Evolutionary conservation across 331 rosid genomes (phyloP), one percentile per base, ranked within the genome.

Genomic region (Prunus yedoensis): DNA sequence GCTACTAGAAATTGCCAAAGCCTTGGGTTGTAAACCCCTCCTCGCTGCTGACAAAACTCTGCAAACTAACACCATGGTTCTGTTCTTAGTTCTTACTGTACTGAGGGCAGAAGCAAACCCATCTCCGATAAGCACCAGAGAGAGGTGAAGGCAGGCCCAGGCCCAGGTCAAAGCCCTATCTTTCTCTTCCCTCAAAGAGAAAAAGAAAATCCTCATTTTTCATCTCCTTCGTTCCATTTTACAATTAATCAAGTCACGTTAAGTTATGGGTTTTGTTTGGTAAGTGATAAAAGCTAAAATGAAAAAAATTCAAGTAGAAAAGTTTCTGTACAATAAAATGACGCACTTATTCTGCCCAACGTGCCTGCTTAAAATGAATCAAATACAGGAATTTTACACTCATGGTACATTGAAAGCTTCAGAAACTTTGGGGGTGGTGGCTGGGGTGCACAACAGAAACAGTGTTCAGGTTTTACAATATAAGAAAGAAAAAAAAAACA

Each of bases 1-100:
- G 76, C 10, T 15, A 21, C 23, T 14, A 8, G 15, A 20, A 57
- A 15, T 20, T 23, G 3, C 17, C 27, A 23, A 45, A 73, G 32
- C 28, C 58, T 62, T 73, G 38, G 32, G 41, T 17, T 35, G 21
- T 65, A 51, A n/a, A 41, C 62, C 46, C 27, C 68, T 58, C 74
- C 70, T 67, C 79, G 69, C 64, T 62, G 74, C 74, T 45, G 77
- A 17, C 69, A 79, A 65, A 74, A 73, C 86, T 82, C 90, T 81
- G 50, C 62, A 16, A 17, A 71, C 77, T 8, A 70, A 64, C 15
- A 88, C 85, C 93, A 83, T 87, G 21, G 74, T 47, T 54, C 35
- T 38, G 10, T 21, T 25, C 8, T 10, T 11, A 49, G 4, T 49
- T 45, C 49, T 63, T 30, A 28, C 62, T 52, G 63, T n/a, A 3